These are phyloP conservation scores for Mortierella hygrophila DNA, from an alignment of 192 early-diverging fungal genomes.

Conservation along the genomic window DNA sequence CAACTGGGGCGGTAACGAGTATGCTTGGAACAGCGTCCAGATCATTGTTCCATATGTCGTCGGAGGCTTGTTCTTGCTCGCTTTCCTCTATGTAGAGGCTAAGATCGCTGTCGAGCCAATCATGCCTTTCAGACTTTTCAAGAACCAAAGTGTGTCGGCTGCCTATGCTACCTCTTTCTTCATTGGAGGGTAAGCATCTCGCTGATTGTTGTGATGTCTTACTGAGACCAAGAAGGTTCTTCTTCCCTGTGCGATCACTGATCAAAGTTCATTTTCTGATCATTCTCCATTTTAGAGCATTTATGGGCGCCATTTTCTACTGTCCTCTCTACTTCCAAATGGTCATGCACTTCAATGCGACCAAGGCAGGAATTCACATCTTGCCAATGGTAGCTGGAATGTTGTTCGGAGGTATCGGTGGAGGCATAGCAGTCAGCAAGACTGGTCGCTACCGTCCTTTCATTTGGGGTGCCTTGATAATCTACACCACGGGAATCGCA, in stretches of 20 bases:
- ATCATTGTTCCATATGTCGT: constrained; percentile 67
- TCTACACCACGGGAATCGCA: constrained; percentile 71
- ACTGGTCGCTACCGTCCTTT: constrained; percentile 62
- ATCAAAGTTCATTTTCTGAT: background rate
- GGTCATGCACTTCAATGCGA: constrained; percentile 69
- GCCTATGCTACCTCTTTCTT: constrained; percentile 73
- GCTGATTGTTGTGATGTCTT: background rate
- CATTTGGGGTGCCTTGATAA: constrained; percentile 71
- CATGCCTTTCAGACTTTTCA: constrained; percentile 75
- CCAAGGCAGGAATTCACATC: constrained; percentile 76
- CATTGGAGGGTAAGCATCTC: constrained; percentile 59
- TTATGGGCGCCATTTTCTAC: constrained; percentile 74
- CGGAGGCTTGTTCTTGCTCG: constrained; percentile 60
- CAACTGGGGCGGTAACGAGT: constrained; percentile 65
- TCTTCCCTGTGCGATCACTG: background rate
- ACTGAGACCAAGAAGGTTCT: background rate
- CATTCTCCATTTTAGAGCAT: constrained; percentile 41
- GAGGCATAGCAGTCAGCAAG: constrained; percentile 71
- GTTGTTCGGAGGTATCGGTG: constrained; percentile 68
- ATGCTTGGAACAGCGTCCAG: constrained; percentile 73
- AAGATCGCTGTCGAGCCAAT: constrained; percentile 77
- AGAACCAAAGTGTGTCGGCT: constrained; percentile 69
- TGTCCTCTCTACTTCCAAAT: constrained; percentile 82
- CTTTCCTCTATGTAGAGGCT: constrained; percentile 74
- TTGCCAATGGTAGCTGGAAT: constrained; percentile 79